phyloP scores from a whole-genome alignment of 2,329 filamentous ascomycete species.

The Sclerotinia trifoliorum region DNA sequence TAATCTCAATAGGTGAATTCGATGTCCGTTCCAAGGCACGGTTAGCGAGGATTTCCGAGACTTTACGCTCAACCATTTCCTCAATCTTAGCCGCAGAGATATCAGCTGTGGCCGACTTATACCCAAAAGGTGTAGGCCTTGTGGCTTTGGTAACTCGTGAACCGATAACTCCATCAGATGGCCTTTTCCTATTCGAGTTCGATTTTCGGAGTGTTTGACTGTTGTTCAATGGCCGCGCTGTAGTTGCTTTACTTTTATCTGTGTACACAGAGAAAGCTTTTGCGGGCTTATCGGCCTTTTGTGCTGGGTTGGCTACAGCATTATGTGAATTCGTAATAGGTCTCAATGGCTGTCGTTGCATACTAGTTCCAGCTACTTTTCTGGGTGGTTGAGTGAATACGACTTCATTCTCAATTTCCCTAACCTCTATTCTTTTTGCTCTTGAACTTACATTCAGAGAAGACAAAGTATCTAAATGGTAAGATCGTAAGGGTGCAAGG shows the following conservation, averaged over 20 bases:
- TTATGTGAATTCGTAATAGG: constrained; percentile 76
- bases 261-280: constrained; percentile 88
- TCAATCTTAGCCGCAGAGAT: constrained; percentile 76
- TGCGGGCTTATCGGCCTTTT: constrained; percentile 65
- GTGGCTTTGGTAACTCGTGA: constrained; percentile 51
- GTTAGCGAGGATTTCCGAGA: constrained; percentile 84
- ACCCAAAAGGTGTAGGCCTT: constrained; percentile 38
- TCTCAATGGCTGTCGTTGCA: constrained; percentile 72
- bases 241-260: constrained; percentile 60
- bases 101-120: constrained; percentile 40
- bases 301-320: constrained; percentile 59
- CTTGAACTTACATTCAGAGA: constrained; percentile 93
- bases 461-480: constrained; percentile 89
- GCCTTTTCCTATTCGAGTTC: constrained; percentile 40
- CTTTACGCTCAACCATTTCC: constrained; percentile 87
- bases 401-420: constrained; percentile 93
- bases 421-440: constrained; percentile 93
- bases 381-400: constrained; percentile 75
- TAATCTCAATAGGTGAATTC: constrained; percentile 53
- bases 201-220: constrained; percentile 36
- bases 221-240: constrained; percentile 37
- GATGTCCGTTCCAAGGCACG: constrained; percentile 59
- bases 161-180: constrained; percentile 35
- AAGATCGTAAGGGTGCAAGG: constrained; percentile 84
- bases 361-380: constrained; percentile 46